Evolutionary conservation across 2,329 filamentous ascomycete species (phyloP), one percentile per base, ranked within the genome.

Genomic region (Talaromyces pinophilus): DNA sequence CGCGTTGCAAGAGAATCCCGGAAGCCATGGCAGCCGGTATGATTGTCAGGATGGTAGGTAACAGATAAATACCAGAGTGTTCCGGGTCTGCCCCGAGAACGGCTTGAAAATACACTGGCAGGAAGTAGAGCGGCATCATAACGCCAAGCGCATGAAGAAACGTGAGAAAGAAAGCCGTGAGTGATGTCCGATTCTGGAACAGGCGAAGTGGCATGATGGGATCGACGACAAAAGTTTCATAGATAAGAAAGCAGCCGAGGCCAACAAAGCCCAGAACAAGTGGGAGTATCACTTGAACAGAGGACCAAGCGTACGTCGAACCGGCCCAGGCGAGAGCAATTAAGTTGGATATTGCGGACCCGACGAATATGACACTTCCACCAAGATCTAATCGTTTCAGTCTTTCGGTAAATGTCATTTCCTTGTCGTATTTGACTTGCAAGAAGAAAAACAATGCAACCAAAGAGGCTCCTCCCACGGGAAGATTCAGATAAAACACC

Each of bases 81-180:
- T 72, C 68, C 0, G 83, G 76, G 44, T 73, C 70, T 2, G 75
- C 72, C 1, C 71, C 55, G 2, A 73, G 71, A 0, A 84, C 79
- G 0, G 73, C 75, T 63, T 84, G 81, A 69, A 84, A 83, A 68
- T 82, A 84, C 6, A 84, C 69, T 0, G 82, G 80, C 1, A 83
- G 67, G 68, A 82, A 83, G 71, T 76, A 80, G 28, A 76, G 68
- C 3, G 72, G 64, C 76, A 78, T 80, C 48, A 76, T 75, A 2
- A 73, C 59, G 10, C 80, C 68, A 6, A 81, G 65, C 1, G 73
- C 72, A 48, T 80, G 74, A 1, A 83, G 59, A 64, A 82, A 81
- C 0, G 76, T 79, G 17, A 76, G 67, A 5, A 74, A 55, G 59
- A 77, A 78, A 0, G 70, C 71, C 13, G 76, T 69, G 0, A 68